Evolutionary conservation across 2,329 filamentous ascomycete genomes (phyloP), one percentile per base, ranked within the genome.

Genomic region (Scedosporium dehoogii): DNA sequence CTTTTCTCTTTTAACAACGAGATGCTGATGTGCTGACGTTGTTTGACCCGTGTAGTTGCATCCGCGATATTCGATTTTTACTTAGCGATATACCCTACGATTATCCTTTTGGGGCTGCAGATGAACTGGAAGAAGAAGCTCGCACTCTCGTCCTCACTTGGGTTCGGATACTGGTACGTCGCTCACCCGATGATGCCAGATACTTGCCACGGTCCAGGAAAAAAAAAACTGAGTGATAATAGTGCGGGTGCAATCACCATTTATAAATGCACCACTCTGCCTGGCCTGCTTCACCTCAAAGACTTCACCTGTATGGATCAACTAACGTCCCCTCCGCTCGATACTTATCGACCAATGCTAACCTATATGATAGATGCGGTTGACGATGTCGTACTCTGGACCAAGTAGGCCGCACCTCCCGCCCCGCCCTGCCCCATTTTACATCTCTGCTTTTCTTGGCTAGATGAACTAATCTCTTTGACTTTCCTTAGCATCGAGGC

Each of bases 121-220:
- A 70, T 79, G 67, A 71, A 71, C 23, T 63, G 70, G 12, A 70
- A 69, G 63, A 78, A 78, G 69, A 79, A 79, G 68, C 58, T 78
- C 6, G 75, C 71, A 0, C 64, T 79, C 4, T 70, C 70, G 1
- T 63, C 67, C 42, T 73, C 76, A 0, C 69, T 78, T 4, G 74
- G 76, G 1, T 72, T 77, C 33, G 76, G 76, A 0, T 73, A 71
- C 41, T 70, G 75, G 70, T 76, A 62, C 14, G 73, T 38, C 10
- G 33, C 4, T 12, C 33, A 38, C 33, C 33, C 3, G 33, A 16
- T 16, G 10, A n/a, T 3, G 6, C 29, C 12, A 6, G n/a, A 18
- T 6, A 16, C 14, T 6, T n/a, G 4, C 4, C n/a, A 6, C 10
- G 6, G 42, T 14, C 57, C 4, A 16, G 42, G 29, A 12, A 18